Percentiles rank a stretch among this genome's conserved stretches.
Evolutionary conservation across 2,329 filamentous ascomycete species (phyloP).

Genomic region (Lachnellula suecica): DNA sequence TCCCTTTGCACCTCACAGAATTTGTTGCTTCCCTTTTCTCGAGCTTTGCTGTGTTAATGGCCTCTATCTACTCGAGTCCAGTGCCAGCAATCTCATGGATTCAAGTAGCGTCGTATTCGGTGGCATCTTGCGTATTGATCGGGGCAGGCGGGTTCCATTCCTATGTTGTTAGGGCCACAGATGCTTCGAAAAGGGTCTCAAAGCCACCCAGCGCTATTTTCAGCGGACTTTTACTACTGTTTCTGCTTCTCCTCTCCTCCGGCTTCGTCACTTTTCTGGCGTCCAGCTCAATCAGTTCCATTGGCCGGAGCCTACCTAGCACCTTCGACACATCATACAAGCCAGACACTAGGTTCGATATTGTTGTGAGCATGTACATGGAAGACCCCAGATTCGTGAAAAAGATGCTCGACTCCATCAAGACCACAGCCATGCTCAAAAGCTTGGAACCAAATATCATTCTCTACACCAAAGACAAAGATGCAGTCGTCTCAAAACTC

Average conservation of each 20-base stretch:
- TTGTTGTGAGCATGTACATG: constrained; percentile 28
- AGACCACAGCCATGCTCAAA: constrained; percentile 19
- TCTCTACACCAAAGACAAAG: constrained; percentile 28
- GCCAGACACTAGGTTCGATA: constrained; percentile 24
- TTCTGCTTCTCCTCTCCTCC: constrained; percentile 4
- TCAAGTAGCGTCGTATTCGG: constrained; percentile 18
- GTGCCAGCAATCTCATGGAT: constrained; percentile 17
- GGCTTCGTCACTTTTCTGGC: constrained; percentile 3
- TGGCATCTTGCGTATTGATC: constrained; percentile 10
- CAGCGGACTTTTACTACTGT: constrained; percentile 4
- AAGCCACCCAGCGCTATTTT: constrained; percentile 6
- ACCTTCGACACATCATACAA: constrained; percentile 19
- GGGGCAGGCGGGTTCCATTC: constrained; percentile 12
- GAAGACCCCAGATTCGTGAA: constrained; percentile 22
- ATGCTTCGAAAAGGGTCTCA: not conserved
- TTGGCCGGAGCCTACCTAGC: constrained; percentile 5
- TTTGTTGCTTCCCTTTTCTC: constrained; percentile 14
- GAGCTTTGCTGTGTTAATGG: constrained; percentile 14
- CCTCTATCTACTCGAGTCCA: constrained; percentile 16
- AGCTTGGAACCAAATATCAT: constrained; percentile 20
- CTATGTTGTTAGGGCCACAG: constrained; percentile 5
- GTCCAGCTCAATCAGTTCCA: constrained; percentile 5
- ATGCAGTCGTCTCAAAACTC: constrained; percentile 14
- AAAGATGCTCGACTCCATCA: constrained; percentile 20
- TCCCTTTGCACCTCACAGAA: constrained; percentile 6